Conservation (phyloP, 257 asterid species). For the Ilex aquifolium region DNA sequence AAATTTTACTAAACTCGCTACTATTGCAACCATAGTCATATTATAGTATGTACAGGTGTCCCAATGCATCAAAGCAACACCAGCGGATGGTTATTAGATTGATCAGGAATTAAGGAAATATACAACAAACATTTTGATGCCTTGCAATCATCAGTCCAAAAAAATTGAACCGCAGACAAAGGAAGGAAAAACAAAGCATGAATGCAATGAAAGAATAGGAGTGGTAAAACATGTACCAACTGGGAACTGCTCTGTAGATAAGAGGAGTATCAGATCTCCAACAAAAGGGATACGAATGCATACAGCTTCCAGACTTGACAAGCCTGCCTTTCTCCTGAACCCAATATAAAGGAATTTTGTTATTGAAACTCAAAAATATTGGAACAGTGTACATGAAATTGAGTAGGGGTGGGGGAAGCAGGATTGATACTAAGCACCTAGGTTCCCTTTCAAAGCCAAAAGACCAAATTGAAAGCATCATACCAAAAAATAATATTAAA, state of each 20-base stretch:
- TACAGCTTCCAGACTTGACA: conserved; percentile 76
- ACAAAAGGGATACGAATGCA: conserved; percentile 84
- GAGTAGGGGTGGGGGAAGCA: background rate
- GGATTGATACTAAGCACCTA: background rate
- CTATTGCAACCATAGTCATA: no score
- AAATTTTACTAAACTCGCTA: no score
- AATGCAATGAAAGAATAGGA: background rate
- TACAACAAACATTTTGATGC: background rate
- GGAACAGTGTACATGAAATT: background rate
- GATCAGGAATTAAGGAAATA: background rate
- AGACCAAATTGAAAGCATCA: background rate
- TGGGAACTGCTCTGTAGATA: conserved; percentile 93
- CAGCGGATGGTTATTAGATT: background rate
- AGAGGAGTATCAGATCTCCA: conserved; percentile 99
- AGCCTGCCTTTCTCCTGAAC: conserved; percentile 74
- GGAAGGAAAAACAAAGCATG: background rate
- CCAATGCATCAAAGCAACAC: background rate
- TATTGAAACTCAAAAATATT: no score
- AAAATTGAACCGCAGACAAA: background rate
- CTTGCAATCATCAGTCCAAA: background rate
- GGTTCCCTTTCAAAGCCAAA: background rate
- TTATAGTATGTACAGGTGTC: no score
- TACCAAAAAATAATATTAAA: background rate
- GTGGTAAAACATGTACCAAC: conserved; percentile 45
- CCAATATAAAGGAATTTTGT: background rate